phyloP scores from a whole-genome alignment of 1,139 yeast species.

The Yamadazyma atmosphaerica region DNA sequence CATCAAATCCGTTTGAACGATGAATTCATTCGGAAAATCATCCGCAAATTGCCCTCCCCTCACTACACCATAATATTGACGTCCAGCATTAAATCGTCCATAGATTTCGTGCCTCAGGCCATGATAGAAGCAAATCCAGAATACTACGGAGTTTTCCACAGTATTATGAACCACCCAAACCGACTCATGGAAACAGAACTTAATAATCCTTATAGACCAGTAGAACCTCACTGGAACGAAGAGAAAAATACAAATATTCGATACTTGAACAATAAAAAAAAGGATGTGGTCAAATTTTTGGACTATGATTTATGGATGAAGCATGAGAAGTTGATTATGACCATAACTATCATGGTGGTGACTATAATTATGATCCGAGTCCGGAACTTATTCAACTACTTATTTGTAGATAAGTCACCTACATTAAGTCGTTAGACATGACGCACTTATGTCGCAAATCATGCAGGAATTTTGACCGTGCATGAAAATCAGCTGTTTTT shows the following conservation, averaged over 20 bases:
- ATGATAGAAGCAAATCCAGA: conserved; percentile 31
- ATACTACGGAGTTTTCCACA: conserved; percentile 44
- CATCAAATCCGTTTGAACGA: conserved; percentile 44
- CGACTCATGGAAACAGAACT: conserved; percentile 56
- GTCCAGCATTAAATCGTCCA: conserved; percentile 19
- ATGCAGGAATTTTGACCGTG: not conserved
- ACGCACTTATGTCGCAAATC: no score
- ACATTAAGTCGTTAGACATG: not conserved
- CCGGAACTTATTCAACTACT: conserved; percentile 7
- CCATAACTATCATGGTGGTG: conserved; percentile 19
- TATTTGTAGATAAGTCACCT: not conserved
- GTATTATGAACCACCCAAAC: conserved; percentile 44
- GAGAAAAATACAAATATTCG: conserved; percentile 33
- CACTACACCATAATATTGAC: conserved; percentile 56
- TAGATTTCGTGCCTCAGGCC: conserved; percentile 33
- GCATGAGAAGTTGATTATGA: conserved; percentile 39
- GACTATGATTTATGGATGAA: conserved; percentile 40
- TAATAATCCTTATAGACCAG: conserved; percentile 42
- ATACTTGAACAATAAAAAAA: conserved; percentile 31
- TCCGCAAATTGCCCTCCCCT: conserved; percentile 71
- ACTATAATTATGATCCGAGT: conserved; percentile 13
- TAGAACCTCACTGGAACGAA: conserved; percentile 34
- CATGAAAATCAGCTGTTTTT: conserved; percentile 4
- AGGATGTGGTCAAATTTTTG: conserved; percentile 39
- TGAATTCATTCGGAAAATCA: conserved; percentile 46